Evolutionary conservation across 345 rosid genomes (phyloP).

Genomic region (Populus tremula): DNA sequence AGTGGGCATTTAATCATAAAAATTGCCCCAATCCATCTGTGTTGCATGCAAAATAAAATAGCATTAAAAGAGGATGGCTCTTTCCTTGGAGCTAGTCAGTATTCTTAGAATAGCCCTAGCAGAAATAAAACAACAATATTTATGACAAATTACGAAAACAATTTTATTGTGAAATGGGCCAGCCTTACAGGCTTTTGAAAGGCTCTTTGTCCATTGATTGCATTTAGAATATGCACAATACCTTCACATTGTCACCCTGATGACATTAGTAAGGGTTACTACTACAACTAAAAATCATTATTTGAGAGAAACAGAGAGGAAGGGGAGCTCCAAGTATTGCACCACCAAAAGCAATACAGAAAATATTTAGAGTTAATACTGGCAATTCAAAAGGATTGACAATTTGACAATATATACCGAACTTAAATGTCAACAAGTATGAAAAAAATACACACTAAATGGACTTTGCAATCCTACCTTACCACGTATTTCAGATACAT

Average conservation of each 20-base stretch:
- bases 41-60: neutral
- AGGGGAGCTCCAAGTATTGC: neutral
- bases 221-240: neutral
- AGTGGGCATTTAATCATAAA: neutral
- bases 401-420: neutral
- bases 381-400: neutral
- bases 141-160: neutral
- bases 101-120: neutral
- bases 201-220: neutral
- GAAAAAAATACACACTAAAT: neutral
- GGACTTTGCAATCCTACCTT: neutral
- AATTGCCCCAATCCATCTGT: neutral
- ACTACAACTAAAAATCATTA: neutral
- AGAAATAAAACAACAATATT: neutral
- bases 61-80: neutral
- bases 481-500: neutral
- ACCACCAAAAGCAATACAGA: neutral
- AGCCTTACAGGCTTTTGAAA: neutral
- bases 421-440: neutral
- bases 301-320: neutral
- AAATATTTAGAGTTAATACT: neutral
- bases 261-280: neutral
- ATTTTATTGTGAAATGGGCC: neutral
- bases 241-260: neutral
- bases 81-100: neutral